Evolutionary conservation across 2,329 filamentous ascomycete species (phyloP).

Genomic region (Trichoderma semiorbis): DNA sequence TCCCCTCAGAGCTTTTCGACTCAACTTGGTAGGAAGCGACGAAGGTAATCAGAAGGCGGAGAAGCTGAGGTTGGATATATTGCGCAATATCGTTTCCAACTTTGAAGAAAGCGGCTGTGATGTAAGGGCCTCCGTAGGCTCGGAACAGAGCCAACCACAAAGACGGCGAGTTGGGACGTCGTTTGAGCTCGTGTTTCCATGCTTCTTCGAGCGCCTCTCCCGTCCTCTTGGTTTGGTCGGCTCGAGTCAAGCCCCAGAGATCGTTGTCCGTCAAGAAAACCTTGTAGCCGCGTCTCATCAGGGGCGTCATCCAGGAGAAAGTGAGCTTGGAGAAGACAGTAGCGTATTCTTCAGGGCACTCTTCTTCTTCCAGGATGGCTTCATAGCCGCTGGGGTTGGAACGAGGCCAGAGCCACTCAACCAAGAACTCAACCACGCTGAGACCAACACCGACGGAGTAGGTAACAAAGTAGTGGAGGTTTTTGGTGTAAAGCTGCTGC

Average conservation of each 20-base stretch:
- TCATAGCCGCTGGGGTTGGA: slow-evolving; percentile 54
- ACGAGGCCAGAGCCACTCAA: slow-evolving; percentile 89
- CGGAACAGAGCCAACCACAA: slow-evolving; percentile 83
- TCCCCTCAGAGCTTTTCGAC: slow-evolving; percentile 36
- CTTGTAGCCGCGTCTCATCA: slow-evolving; percentile 95
- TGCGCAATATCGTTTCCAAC: slow-evolving; percentile 79
- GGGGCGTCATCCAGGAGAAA: slow-evolving; percentile 97
- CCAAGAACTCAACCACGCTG: slow-evolving; percentile 64
- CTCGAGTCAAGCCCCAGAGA: slow-evolving; percentile 82
- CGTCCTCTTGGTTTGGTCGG: slow-evolving; percentile 75
- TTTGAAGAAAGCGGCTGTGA: slow-evolving; percentile 81
- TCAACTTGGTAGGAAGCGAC: slow-evolving; percentile 69
- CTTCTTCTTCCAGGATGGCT: slow-evolving; percentile 55
- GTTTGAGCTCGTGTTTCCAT: slow-evolving; percentile 74
- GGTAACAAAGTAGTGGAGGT: slow-evolving; percentile 71
- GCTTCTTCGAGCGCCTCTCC: slow-evolving; percentile 65
- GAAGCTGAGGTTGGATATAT: slow-evolving; percentile 86
- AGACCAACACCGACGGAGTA: slow-evolving; percentile 71
- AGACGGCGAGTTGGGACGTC: slow-evolving; percentile 56
- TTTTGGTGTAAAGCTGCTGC: slow-evolving; percentile 65
- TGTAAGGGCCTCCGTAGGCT: slow-evolving; percentile 82
- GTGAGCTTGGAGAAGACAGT: slow-evolving; percentile 91
- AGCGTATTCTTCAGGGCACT: slow-evolving; percentile 80
- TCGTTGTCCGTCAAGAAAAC: slow-evolving; percentile 91
- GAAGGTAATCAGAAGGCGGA: slow-evolving; percentile 79